Base-by-base conservation (phyloP, 306 rosid genomes). In the Abrus pulchellus region DNA sequence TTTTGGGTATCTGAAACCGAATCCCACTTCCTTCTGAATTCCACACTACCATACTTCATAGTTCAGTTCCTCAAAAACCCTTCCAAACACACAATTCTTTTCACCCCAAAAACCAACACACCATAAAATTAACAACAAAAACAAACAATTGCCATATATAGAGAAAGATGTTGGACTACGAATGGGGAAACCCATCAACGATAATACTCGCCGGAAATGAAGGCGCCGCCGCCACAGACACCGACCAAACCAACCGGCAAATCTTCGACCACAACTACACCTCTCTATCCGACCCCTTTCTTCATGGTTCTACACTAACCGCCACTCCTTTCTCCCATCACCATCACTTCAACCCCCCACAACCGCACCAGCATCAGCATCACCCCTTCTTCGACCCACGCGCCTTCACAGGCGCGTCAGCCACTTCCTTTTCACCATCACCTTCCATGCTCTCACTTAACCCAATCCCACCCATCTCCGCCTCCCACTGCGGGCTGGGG, bases 161-260 rank as follows among this genome's bases (percentile, higher is more conserved):
- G 66, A 80, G 32, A 91, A n/a, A 80, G 30, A 92, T 92, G 97
- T 80, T 90, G 86, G 92, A 92, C 66, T 92, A 90, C 67, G 92
- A 87, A 82, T 92, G 97, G 97, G 93, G 86, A 5, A 89, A 80
- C 80, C 83, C 94, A 7, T 72, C 90, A 2, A 68, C 85, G 1
- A 88, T 92, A 62, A 82, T 87, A 77, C 85, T 89, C 33, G 47
- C 92, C 29, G 81, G 69, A 1, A 90, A 82, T 27, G 88, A 83
- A 12, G 89, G 77, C 13, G 43, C 80, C 11, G 80, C 36, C 0
- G 82, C 68, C 2, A 20, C 41, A 20, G 85, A 83, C 1, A 36
- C 91, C 65, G 91, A 85, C 76, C 88, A 85, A 13, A 63, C 69
- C 20, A 78, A 60, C 44, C 93, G 86, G 2, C 83, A 72, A 77